phyloP scores from a whole-genome alignment of 1,284 basidiomycete genomes.

The Lentinula novae-zelandiae region DNA sequence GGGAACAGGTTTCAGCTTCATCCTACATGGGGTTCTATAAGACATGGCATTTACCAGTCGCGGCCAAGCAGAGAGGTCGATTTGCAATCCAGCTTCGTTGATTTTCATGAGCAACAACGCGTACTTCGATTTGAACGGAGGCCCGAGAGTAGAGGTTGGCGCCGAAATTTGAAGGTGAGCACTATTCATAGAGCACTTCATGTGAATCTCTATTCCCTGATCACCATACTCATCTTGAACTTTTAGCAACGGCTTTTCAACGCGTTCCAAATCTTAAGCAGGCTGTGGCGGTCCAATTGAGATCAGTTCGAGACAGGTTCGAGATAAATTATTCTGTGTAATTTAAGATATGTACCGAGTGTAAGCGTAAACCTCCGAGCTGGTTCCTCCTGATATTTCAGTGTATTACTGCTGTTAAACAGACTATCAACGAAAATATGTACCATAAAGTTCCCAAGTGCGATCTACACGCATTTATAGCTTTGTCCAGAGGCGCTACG shows the following conservation, averaged over 20 bases:
- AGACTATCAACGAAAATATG: too few relatives aligned
- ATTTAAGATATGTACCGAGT: background rate
- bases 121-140: background rate
- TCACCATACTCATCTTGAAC: background rate
- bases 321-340: background rate
- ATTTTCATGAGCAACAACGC: constrained; percentile 2
- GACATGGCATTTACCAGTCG: background rate
- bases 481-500: background rate
- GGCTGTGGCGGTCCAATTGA: background rate
- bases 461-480: too few relatives aligned
- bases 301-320: background rate
- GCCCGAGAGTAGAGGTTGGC: background rate
- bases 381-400: background rate
- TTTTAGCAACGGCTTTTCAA: background rate
- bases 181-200: background rate
- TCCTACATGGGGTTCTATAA: background rate
- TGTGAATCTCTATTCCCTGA: background rate
- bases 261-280: background rate
- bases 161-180: background rate
- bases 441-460: too few relatives aligned
- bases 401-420: background rate
- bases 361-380: background rate
- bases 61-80: background rate
- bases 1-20: background rate
- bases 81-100: constrained; percentile 7